Evolutionary conservation across 495 filamentous ascomycete genomes (phyloP).

Genomic region (Penicillium atrosanguineum): DNA sequence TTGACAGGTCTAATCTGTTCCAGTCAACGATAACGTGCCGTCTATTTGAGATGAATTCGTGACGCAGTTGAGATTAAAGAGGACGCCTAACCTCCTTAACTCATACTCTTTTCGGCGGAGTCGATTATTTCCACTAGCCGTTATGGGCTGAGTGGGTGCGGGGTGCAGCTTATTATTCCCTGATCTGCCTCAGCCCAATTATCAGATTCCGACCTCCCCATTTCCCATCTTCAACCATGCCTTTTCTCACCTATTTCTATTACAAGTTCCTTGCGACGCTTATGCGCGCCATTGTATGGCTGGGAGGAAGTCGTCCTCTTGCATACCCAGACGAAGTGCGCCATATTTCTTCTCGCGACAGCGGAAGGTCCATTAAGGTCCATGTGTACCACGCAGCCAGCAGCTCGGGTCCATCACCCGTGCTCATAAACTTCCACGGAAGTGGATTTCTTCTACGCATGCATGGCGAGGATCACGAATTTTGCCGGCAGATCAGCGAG

Average conservation of each 20-base stretch:
- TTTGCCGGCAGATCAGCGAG: slow-evolving; percentile 35
- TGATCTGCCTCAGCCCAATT: slow-evolving; percentile 9
- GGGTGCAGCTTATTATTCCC: too few relatives aligned
- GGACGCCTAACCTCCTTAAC: too few relatives aligned
- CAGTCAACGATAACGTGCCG: too few relatives aligned
- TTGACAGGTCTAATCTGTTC: too few relatives aligned
- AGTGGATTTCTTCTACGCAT: slow-evolving; percentile 42
- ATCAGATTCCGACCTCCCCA: not conserved
- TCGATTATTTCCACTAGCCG: too few relatives aligned
- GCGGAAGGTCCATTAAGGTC: slow-evolving; percentile 40
- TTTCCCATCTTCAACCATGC: slow-evolving; percentile 13
- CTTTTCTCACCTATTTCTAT: slow-evolving; percentile 21
- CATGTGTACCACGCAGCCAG: slow-evolving; percentile 41
- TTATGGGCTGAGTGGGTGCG: not conserved
- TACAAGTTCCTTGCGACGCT: slow-evolving; percentile 26
- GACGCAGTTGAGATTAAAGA: too few relatives aligned
- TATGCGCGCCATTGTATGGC: slow-evolving; percentile 11
- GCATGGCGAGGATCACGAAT: slow-evolving; percentile 44
- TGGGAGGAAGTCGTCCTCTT: not conserved
- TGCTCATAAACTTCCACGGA: slow-evolving; percentile 46
- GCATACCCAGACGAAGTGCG: slow-evolving; percentile 34
- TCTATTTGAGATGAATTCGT: too few relatives aligned
- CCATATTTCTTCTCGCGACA: slow-evolving; percentile 42
- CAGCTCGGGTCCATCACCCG: slow-evolving; percentile 27
- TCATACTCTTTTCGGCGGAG: too few relatives aligned